These are phyloP conservation scores for Saposhnikovia divaricata DNA, from an alignment of 129 eudicot genomes.

Conservation along the genomic window DNA sequence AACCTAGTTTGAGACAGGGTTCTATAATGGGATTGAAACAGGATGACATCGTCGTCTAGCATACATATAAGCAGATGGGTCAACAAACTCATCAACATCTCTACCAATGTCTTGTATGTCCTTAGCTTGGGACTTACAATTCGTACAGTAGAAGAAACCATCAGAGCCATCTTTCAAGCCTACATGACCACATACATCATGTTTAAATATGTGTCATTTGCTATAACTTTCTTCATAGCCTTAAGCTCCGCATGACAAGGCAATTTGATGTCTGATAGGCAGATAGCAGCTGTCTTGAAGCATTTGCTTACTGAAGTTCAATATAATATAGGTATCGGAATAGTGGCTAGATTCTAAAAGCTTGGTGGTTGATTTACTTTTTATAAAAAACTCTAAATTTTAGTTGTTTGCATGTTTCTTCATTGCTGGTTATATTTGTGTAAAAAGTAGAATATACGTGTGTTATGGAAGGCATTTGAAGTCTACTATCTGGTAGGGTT, in stretches of 20 bases:
- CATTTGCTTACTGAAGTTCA: neutral
- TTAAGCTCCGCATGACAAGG: neutral
- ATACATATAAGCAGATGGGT: conserved; percentile 15
- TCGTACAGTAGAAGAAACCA: conserved; percentile 57
- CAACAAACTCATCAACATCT: conserved; percentile 45
- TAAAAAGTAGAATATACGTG: neutral
- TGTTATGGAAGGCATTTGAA: neutral
- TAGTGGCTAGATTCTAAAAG: neutral
- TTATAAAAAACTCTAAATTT: neutral
- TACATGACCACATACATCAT: conserved; percentile 33
- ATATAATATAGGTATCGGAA: neutral
- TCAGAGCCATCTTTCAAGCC: conserved; percentile 41
- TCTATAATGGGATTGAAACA: conserved; percentile 3
- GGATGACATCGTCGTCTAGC: conserved; percentile 21
- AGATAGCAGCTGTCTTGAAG: neutral
- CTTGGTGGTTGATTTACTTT: neutral
- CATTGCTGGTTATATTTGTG: neutral
- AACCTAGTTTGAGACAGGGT: neutral
- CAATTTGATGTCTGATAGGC: neutral
- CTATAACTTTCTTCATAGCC: neutral
- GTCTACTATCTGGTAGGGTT: neutral
- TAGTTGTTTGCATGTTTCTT: neutral
- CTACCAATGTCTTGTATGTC: conserved; percentile 22
- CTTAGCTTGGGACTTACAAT: conserved; percentile 52
- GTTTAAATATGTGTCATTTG: neutral